These are phyloP conservation scores for Talaromyces sp. DNA, from an alignment of 2,329 filamentous ascomycete species.

Conservation along the genomic window DNA sequence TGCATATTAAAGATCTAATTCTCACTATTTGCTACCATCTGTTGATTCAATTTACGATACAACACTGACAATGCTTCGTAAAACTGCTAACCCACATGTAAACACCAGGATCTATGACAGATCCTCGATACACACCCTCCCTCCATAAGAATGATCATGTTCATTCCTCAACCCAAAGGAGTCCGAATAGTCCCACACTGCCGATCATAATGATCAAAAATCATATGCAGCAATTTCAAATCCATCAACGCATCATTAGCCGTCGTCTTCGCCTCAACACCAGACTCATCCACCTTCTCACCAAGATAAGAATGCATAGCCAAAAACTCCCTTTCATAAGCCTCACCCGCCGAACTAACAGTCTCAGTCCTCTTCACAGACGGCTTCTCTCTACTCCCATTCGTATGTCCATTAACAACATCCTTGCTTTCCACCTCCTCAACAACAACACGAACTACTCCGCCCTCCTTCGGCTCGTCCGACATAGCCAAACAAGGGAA, in stretches of 20 bases:
- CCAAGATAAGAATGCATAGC: conserved; percentile 41
- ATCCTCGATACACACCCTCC: too few species aligned
- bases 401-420: conserved; percentile 5
- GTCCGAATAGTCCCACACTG: conserved; percentile 40
- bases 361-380: conserved; percentile 29
- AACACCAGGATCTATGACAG: too few species aligned
- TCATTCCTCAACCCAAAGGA: conserved; percentile 35
- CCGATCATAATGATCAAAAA: conserved; percentile 41
- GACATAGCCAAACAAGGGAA: conserved; percentile 49
- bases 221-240: conserved; percentile 37
- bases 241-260: conserved; percentile 41
- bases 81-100: too few species aligned
- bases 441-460: conserved; percentile 53
- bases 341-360: conserved; percentile 39
- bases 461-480: conserved; percentile 49
- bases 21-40: background rate
- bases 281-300: conserved; percentile 21
- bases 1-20: too few species aligned
- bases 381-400: conserved; percentile 1
- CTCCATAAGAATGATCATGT: too few species aligned
- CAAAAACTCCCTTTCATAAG: conserved; percentile 40
- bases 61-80: too few species aligned
- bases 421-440: conserved; percentile 30
- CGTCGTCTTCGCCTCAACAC: conserved; percentile 34
- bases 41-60: background rate